Evolutionary conservation across 495 filamentous ascomycete species (phyloP).

Genomic region (Terfezia boudieri): DNA sequence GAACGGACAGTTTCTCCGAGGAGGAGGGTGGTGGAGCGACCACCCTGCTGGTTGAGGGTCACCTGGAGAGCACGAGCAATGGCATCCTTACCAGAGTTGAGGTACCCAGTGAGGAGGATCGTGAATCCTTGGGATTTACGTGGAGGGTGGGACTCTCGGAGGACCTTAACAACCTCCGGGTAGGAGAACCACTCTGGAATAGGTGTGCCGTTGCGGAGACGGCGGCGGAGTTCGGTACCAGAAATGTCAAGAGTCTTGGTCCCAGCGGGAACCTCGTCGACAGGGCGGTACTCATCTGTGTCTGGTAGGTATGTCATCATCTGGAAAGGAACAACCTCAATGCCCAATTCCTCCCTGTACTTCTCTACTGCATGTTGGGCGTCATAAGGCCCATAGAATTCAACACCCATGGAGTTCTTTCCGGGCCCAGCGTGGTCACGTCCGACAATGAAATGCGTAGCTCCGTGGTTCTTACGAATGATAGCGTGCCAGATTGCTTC

Average conservation of each 20-base stretch:
- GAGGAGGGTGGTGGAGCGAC: conserved; percentile 77
- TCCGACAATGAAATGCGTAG: conserved; percentile 97
- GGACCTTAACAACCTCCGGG: conserved; percentile 89
- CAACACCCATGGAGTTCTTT: conserved; percentile 84
- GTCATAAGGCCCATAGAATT: conserved; percentile 97
- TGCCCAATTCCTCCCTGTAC: conserved; percentile 86
- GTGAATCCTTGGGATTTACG: conserved; percentile 86
- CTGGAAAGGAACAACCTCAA: conserved; percentile 97
- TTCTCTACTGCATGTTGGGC: conserved; percentile 96
- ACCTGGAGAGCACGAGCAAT: conserved; percentile 90
- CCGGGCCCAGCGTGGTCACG: conserved; percentile 94
- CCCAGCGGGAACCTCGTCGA: conserved; percentile 66
- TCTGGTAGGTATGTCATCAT: conserved; percentile 98
- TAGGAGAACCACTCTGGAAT: conserved; percentile 99
- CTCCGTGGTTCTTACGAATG: conserved; percentile 98
- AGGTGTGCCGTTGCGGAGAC: conserved; percentile 69
- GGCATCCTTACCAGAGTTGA: conserved; percentile 90
- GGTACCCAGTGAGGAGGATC: conserved; percentile 90
- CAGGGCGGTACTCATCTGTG: conserved; percentile 81
- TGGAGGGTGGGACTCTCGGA: conserved; percentile 82
- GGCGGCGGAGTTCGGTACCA: conserved; percentile 78
- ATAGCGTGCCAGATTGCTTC: conserved; percentile 99
- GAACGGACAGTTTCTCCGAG: conserved; percentile 85
- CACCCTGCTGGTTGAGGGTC: conserved; percentile 94
- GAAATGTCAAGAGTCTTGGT: conserved; percentile 89